These are phyloP conservation scores for Fusarium annulatum DNA, from an alignment of 2,329 filamentous ascomycete species.

Conservation along the genomic window DNA sequence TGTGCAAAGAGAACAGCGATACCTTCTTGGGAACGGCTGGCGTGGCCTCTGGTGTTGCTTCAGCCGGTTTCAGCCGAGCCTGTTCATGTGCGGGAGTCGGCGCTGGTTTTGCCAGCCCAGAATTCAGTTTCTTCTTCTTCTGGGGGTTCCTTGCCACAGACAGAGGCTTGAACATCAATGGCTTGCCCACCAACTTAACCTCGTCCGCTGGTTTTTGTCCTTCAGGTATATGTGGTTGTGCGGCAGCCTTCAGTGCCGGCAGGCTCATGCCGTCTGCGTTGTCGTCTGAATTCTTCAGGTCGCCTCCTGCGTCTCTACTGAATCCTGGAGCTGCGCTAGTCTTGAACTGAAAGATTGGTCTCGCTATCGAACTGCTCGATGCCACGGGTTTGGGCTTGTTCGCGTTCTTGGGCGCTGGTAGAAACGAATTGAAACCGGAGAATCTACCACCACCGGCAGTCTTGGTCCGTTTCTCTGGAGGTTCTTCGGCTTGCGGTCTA, in stretches of 20 bases:
- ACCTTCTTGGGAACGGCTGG: constrained; percentile 60
- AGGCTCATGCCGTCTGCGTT: constrained; percentile 47
- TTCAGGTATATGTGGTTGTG: constrained; percentile 62
- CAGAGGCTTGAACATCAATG: constrained; percentile 88
- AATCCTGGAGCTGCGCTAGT: constrained; percentile 88
- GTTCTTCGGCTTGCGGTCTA: constrained; percentile 41
- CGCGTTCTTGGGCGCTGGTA: constrained; percentile 82
- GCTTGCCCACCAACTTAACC: constrained; percentile 78
- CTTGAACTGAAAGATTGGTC: constrained; percentile 72
- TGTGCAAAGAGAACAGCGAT: constrained; percentile 75
- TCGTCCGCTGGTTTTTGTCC: constrained; percentile 70
- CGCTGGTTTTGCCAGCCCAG: constrained; percentile 22
- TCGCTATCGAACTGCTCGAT: constrained; percentile 31
- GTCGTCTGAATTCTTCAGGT: constrained; percentile 33
- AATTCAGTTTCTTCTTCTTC: constrained; percentile 69
- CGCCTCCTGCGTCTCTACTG: constrained; percentile 63
- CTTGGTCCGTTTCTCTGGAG: constrained; percentile 77
- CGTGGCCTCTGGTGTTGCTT: constrained; percentile 23
- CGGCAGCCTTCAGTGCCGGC: constrained; percentile 55
- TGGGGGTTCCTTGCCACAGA: constrained; percentile 82
- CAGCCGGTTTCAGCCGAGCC: constrained; percentile 28
- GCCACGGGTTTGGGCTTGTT: constrained; percentile 48
- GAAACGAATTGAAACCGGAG: constrained; percentile 84
- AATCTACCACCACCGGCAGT: constrained; percentile 71
- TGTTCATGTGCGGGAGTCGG: constrained; percentile 15